phyloP scores from a whole-genome alignment of 176 grass and related monocot genomes.

The Ensete glaucum region DNA sequence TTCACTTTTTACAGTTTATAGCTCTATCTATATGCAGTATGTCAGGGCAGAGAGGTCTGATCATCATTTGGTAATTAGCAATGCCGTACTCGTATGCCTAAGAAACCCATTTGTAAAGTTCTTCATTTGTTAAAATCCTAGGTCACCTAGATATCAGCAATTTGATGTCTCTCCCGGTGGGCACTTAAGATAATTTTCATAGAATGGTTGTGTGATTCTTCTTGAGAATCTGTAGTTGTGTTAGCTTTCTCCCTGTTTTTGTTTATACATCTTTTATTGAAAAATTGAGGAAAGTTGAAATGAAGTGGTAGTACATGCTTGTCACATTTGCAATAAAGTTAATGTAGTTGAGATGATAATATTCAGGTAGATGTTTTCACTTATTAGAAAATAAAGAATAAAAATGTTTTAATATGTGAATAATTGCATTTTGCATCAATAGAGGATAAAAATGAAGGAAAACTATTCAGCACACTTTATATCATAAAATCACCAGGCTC shows the following conservation, averaged over 20 bases:
- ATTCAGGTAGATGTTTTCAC: too few species aligned
- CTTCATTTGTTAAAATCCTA: neutral
- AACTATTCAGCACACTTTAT: constrained; percentile 44
- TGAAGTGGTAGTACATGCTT: too few species aligned
- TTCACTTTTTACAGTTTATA: neutral
- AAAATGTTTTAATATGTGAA: neutral
- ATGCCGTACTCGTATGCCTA: neutral
- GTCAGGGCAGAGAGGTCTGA: neutral
- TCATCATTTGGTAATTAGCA: neutral
- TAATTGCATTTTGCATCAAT: neutral
- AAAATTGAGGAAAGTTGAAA: too few species aligned
- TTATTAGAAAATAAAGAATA: neutral
- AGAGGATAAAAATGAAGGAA: neutral
- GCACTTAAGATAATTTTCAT: neutral
- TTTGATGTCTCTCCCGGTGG: neutral
- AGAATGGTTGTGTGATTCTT: neutral
- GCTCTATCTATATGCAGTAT: neutral
- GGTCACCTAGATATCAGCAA: neutral
- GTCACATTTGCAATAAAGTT: too few species aligned
- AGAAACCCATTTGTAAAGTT: neutral
- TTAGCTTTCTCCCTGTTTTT: neutral
- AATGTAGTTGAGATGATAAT: too few species aligned
- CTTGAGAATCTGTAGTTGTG: neutral
- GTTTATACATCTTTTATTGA: too few species aligned
- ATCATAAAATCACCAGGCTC: constrained; percentile 64